phyloP scores from a whole-genome alignment of 805 yeast genomes.

The Hanseniaspora opuntiae region DNA sequence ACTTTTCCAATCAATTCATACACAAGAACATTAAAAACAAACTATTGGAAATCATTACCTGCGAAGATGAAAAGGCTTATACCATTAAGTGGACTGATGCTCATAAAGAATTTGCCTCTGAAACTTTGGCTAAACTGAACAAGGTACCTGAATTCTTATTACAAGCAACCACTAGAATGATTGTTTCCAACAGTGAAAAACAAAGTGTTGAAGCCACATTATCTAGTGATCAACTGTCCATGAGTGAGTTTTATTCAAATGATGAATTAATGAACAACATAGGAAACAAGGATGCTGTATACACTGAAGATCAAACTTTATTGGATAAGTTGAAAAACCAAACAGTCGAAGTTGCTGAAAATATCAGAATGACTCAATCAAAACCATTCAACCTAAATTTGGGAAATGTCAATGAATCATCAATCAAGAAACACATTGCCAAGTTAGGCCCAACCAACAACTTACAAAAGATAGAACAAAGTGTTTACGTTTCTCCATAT shows the following conservation, averaged over 20 bases:
- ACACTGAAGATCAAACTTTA: conserved; percentile 18
- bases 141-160: conserved; percentile 69
- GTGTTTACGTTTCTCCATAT: background rate
- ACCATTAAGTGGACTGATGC: conserved; percentile 36
- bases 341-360: conserved; percentile 17
- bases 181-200: conserved; percentile 46
- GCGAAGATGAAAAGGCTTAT: conserved; percentile 22
- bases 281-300: conserved; percentile 30
- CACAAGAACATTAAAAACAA: background rate
- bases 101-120: conserved; percentile 52
- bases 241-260: conserved; percentile 19
- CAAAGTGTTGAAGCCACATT: conserved; percentile 63
- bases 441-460: background rate
- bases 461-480: background rate
- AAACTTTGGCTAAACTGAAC: conserved; percentile 41
- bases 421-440: background rate
- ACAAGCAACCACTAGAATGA: conserved; percentile 53
- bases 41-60: background rate
- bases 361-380: conserved; percentile 27
- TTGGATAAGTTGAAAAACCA: conserved; percentile 37
- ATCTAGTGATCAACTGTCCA: conserved; percentile 61
- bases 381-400: background rate
- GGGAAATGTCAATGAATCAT: background rate
- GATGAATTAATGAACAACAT: conserved; percentile 60
- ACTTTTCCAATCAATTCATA: conserved; percentile 27